Evolutionary conservation across 768 basidiomycete species (phyloP), one percentile per base, ranked within the genome.

Genomic region (Boletus vinaceobasis): DNA sequence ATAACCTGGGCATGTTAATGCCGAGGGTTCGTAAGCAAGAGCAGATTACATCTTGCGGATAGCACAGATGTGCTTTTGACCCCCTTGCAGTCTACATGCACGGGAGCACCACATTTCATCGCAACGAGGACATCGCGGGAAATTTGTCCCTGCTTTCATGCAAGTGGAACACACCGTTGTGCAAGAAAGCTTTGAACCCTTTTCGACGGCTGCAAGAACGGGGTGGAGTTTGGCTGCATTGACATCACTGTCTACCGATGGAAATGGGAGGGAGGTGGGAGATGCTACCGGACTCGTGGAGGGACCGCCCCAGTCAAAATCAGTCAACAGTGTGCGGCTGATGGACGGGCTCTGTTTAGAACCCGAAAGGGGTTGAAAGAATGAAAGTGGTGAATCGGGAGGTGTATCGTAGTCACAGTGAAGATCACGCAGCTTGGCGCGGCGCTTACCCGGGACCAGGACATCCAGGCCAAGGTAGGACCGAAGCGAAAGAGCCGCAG

Each of bases 101-200:
- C 85, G 74, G 26, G 84, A 85, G 60, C 85, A 87, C 85, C 85
- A 87, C 71, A 74, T 78, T 31, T 77, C 76, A 23, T 74, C 69
- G 58, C 85, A 87, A 55, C 77, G 80, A 7, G 78, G 74, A 63
- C 85, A 87, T n/a, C 78, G 77, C 14, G 85, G 85, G 64, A 77
- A 87, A 55, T 83, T 80, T 14, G 70, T 66, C 0, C 85, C 85
- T 1, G 63, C 48, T 62, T 79, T 83, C 33, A 68, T 69, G 62
- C 85, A 87, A 1, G 81, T 75, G 10, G 79, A 75, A 53, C 85
- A 87, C 33, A 65, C 59, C 11, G 70, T 62, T 36, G 67, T 69
- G 26, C 61, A 62, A 44, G 81, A 78, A 47, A 87, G 66, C 61
- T 70, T 80, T 5, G 85, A 87, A 29, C 72, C 70, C 33, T 67